Evolutionary conservation across 1,284 basidiomycete genomes (phyloP).

Genomic region (Taiwanofungus camphoratus): DNA sequence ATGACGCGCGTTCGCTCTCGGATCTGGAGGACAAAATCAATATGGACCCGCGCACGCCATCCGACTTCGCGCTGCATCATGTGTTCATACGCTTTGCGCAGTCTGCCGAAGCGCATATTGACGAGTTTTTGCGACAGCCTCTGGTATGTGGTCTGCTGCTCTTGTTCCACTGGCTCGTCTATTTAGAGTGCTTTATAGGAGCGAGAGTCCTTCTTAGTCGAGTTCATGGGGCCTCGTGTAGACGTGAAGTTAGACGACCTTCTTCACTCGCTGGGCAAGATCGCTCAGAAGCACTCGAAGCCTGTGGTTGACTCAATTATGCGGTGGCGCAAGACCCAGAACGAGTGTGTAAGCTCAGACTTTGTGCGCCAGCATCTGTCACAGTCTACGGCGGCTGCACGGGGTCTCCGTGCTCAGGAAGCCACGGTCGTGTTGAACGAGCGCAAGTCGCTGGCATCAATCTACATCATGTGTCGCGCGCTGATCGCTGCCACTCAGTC

Average conservation of each 20-base stretch:
- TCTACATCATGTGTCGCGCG: conserved; percentile 85
- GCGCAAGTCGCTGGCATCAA: conserved; percentile 76
- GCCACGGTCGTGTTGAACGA: conserved; percentile 59
- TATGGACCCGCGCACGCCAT: conserved; percentile 72
- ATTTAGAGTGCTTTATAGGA: conserved; percentile 40
- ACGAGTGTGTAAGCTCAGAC: conserved; percentile 55
- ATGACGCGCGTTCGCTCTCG: conserved; percentile 44
- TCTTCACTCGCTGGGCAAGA: conserved; percentile 78
- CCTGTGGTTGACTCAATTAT: conserved; percentile 84
- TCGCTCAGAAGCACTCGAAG: conserved; percentile 81
- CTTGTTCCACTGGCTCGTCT: conserved; percentile 6
- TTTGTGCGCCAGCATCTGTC: conserved; percentile 44
- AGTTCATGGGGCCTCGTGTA: conserved; percentile 63
- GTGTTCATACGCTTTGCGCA: conserved; percentile 82
- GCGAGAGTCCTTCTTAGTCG: conserved; percentile 58
- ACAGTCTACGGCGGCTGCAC: conserved; percentile 37
- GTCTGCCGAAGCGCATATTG: conserved; percentile 73
- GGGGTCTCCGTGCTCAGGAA: conserved; percentile 42
- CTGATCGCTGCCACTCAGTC: conserved; percentile 73
- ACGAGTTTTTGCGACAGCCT: conserved; percentile 61
- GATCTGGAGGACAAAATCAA: conserved; percentile 62
- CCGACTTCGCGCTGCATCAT: conserved; percentile 82
- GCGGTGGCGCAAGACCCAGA: conserved; percentile 81
- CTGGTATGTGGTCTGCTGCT: conserved; percentile 42
- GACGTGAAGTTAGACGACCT: conserved; percentile 80